Evolutionary conservation across 2,329 filamentous ascomycete genomes (phyloP).

Genomic region (Cordyceps cicadae): DNA sequence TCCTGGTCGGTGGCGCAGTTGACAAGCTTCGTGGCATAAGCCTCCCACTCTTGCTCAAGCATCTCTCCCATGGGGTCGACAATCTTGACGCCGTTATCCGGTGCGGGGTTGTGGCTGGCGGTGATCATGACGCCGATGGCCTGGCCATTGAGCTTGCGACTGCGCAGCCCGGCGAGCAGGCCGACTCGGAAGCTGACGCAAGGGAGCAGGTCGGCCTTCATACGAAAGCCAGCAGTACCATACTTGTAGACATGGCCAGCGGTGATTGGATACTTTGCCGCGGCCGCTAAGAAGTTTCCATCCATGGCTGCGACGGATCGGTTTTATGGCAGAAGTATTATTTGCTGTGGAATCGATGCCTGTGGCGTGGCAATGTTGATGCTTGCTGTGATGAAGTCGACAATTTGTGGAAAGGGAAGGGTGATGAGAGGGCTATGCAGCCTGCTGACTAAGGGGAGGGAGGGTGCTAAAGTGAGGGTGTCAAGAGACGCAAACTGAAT

Average conservation of each 20-base stretch:
- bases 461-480: no score
- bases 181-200: constrained; percentile 91
- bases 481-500: no score
- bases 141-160: constrained; percentile 80
- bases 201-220: constrained; percentile 72
- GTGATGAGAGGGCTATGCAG: no score
- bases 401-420: no score
- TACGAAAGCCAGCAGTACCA: constrained; percentile 60
- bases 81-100: constrained; percentile 89
- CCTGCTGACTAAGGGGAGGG: no score
- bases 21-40: constrained; percentile 77
- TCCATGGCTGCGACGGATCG: constrained; percentile 34
- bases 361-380: no score
- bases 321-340: neutral
- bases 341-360: no score
- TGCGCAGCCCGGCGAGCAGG: constrained; percentile 78
- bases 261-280: constrained; percentile 53
- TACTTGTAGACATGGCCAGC: constrained; percentile 51
- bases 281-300: constrained; percentile 50
- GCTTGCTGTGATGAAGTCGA: no score
- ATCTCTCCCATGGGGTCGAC: constrained; percentile 98
- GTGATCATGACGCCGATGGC: constrained; percentile 96
- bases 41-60: constrained; percentile 93
- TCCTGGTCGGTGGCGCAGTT: constrained; percentile 71
- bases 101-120: constrained; percentile 82